Evolutionary conservation across 2,329 filamentous ascomycete genomes (phyloP).

Genomic region (Acephala macrosclerotiorum): DNA sequence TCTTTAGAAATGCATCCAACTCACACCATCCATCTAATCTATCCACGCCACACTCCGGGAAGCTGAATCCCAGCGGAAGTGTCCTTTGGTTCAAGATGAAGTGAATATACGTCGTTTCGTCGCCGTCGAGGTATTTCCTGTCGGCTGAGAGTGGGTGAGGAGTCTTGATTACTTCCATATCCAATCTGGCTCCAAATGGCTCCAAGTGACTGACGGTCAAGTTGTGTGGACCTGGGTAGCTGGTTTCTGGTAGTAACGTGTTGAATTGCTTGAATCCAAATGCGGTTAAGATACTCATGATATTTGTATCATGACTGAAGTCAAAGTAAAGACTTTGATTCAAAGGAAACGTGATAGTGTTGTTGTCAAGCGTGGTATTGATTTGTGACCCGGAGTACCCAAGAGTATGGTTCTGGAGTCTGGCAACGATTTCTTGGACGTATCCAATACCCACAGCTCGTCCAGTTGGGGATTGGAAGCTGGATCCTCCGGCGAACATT

Average conservation of each 20-base stretch:
- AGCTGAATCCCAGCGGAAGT: slow-evolving; percentile 70
- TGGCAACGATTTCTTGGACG: slow-evolving; percentile 75
- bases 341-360: slow-evolving; percentile 72
- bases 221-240: slow-evolving; percentile 63
- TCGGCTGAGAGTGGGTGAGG: slow-evolving; percentile 67
- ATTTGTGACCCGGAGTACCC: slow-evolving; percentile 65
- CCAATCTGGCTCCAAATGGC: slow-evolving; percentile 75
- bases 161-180: slow-evolving; percentile 76
- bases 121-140: slow-evolving; percentile 55
- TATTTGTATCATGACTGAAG: slow-evolving; percentile 81
- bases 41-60: slow-evolving; percentile 65
- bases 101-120: slow-evolving; percentile 73
- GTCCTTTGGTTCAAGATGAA: slow-evolving; percentile 80
- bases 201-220: slow-evolving; percentile 73
- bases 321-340: slow-evolving; percentile 79
- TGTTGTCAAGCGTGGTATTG: slow-evolving; percentile 76
- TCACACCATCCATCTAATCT: slow-evolving; percentile 82
- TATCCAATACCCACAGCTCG: slow-evolving; percentile 78
- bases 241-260: slow-evolving; percentile 61
- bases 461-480: slow-evolving; percentile 45
- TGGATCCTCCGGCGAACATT: slow-evolving; percentile 61
- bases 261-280: slow-evolving; percentile 77
- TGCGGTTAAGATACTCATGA: slow-evolving; percentile 72
- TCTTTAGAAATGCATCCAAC: slow-evolving; percentile 68
- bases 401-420: slow-evolving; percentile 71